Base-by-base conservation (phyloP, 2,329 filamentous ascomycete species). In the Xylaria sp. region DNA sequence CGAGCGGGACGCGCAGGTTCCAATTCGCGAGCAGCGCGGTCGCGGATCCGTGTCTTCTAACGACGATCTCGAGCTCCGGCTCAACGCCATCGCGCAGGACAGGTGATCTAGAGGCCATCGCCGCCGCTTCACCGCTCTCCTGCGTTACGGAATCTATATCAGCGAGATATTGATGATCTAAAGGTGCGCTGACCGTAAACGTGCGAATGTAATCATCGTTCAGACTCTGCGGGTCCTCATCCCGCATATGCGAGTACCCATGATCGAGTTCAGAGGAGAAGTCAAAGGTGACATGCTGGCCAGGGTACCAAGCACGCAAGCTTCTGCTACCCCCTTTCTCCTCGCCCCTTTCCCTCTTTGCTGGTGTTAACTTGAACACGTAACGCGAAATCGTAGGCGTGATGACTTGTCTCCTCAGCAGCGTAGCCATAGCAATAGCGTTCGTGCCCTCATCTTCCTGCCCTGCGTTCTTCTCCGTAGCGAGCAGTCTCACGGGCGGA, bases 151-250 rank as follows among this genome's bases (percentile, higher is more conserved):
- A n/a, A 15, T 25, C 43, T 4, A 63, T 52, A 17, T 45, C 64
- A 8, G 21, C 65, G 5, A 56, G 50, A 8, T 7, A 33, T 2
- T 73, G 72, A 2, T 67, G 62, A 1, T 72, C 62, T 0, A 85
- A 67, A 0, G 88, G 85, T 1, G 79, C 76, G 2, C 84, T 91
- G 1, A 96, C 83, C 1, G 92, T 96, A 71, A 96, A 96, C 0
- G 92, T 96, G 28, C 92, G 82, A 4, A 95, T 81, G 65, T 87
- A 94, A 73, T 97, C 92, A 72, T 96, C 92, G 70, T 96, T 97
- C 15, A 96, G 75, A 69, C 87, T 91, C 66, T 83, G 83, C 4
- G 92, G 92, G 67, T 96, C 92, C 60, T 90, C 87, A 66, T 96
- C 89, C 2, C 87, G 82, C 92, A 96, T 96, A 73, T 96, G 93